These are phyloP conservation scores for Martiniozyma abietophila DNA, from an alignment of 805 yeast species.

Conservation along the genomic window DNA sequence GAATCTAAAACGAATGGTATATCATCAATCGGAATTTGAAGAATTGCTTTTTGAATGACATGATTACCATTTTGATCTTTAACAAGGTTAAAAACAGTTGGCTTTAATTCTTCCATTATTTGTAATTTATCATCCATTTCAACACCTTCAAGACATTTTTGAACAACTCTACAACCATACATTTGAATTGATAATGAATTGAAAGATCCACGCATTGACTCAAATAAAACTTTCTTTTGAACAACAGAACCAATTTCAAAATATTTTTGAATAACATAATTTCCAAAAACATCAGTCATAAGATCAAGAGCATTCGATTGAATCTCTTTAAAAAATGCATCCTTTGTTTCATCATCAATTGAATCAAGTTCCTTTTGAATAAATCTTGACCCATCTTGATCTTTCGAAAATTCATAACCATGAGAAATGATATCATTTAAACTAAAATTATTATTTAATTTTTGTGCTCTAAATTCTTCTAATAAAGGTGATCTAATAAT, in stretches of 20 bases:
- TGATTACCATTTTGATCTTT: conserved; percentile 98
- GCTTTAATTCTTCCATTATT: conserved; percentile 60
- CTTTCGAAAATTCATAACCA: conserved; percentile 85
- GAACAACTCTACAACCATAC: conserved; percentile 98
- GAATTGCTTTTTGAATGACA: conserved; percentile 92
- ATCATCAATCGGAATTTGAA: conserved; percentile 62
- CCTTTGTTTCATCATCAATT: conserved; percentile 62
- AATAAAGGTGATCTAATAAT: conserved; percentile 69
- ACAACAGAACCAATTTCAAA: conserved; percentile 72
- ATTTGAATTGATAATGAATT: conserved; percentile 76
- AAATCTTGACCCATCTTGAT: conserved; percentile 95
- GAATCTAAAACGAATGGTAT: conserved; percentile 68
- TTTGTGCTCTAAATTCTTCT: conserved; percentile 74
- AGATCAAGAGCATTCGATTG: conserved; percentile 64
- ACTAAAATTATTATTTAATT: conserved; percentile 42
- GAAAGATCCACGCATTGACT: conserved; percentile 65
- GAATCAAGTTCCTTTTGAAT: conserved; percentile 78
- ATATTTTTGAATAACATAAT: conserved; percentile 90
- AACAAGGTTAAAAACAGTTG: conserved; percentile 53
- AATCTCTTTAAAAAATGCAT: conserved; percentile 75
- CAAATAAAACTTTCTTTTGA: conserved; percentile 62
- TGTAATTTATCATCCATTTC: conserved; percentile 52
- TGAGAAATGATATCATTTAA: conserved; percentile 76
- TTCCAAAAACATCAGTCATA: conserved; percentile 96
- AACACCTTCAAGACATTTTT: conserved; percentile 77